phyloP scores from a whole-genome alignment of 2,329 filamentous ascomycete genomes.

The Diaporthe sp. region DNA sequence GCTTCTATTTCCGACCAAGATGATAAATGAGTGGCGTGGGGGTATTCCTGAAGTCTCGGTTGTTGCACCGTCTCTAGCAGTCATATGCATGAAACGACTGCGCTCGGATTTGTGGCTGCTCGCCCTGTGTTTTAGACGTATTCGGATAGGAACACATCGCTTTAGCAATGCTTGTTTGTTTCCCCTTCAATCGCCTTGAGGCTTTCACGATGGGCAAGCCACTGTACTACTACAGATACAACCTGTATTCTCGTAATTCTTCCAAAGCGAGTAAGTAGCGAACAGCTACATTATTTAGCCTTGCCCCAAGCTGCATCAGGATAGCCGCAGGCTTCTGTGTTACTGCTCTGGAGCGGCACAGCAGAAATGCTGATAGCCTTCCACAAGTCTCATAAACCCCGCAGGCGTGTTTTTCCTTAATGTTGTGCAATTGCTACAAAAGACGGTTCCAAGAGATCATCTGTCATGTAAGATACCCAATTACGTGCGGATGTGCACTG shows the following conservation, averaged over 20 bases:
- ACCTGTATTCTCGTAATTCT: neutral
- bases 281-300: neutral
- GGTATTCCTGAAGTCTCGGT: neutral
- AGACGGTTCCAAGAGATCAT: neutral
- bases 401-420: too few relatives aligned
- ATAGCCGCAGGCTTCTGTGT: neutral
- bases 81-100: too few relatives aligned
- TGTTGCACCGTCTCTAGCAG: too few relatives aligned
- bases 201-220: neutral
- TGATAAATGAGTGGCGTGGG: neutral
- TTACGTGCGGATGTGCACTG: neutral
- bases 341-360: neutral
- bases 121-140: too few relatives aligned
- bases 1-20: neutral
- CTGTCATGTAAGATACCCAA: neutral
- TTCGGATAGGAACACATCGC: too few relatives aligned
- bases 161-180: too few relatives aligned
- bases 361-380: neutral
- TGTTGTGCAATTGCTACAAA: neutral
- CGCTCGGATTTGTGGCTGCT: too few relatives aligned
- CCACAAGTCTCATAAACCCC: too few relatives aligned
- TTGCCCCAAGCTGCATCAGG: neutral
- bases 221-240: too few relatives aligned
- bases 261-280: too few relatives aligned
- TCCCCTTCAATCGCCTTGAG: neutral